Conservation (phyloP, 352 stramenopile species). For the Blastocystis sp. region DNA sequence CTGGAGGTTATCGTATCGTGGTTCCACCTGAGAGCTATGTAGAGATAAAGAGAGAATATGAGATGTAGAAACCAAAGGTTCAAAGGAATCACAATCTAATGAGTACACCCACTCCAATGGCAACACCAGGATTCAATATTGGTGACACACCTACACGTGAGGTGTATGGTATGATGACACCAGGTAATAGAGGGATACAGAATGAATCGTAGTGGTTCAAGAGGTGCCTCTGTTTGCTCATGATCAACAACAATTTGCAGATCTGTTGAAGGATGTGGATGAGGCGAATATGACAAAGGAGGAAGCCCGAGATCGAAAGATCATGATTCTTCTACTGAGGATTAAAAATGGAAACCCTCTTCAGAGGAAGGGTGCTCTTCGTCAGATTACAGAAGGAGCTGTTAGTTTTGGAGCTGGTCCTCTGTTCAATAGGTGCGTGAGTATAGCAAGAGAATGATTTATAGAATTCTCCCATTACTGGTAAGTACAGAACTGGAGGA, state of each 20-base stretch:
- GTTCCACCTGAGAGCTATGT: slow-evolving; percentile 86
- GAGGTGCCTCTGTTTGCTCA: slow-evolving; percentile 93
- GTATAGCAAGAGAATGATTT: background rate
- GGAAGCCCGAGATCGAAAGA: slow-evolving; percentile 87
- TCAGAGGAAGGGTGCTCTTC: slow-evolving; percentile 76
- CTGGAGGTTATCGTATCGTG: slow-evolving; percentile 88
- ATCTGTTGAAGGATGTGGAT: slow-evolving; percentile 70
- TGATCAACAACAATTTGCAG: slow-evolving; percentile 89
- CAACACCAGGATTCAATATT: slow-evolving; percentile 75
- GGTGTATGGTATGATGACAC: slow-evolving; percentile 68
- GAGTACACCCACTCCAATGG: slow-evolving; percentile 86
- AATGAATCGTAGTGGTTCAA: slow-evolving; percentile 70
- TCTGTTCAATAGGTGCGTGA: slow-evolving; percentile 86
- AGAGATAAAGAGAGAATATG: background rate
- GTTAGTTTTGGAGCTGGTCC: slow-evolving; percentile 87
- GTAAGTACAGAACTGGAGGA: slow-evolving; percentile 96
- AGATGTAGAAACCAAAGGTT: slow-evolving; percentile 73
- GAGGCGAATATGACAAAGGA: slow-evolving; percentile 75
- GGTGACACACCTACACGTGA: slow-evolving; percentile 70
- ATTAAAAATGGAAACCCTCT: slow-evolving; percentile 97
- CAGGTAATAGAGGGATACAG: slow-evolving; percentile 65
- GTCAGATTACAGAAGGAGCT: slow-evolving; percentile 88
- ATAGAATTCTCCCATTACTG: slow-evolving; percentile 86
- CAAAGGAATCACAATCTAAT: slow-evolving; percentile 87
- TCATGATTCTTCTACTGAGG: slow-evolving; percentile 93